Conservation (phyloP, 2,329 filamentous ascomycete species). For the Lecanosticta acicola region DNA sequence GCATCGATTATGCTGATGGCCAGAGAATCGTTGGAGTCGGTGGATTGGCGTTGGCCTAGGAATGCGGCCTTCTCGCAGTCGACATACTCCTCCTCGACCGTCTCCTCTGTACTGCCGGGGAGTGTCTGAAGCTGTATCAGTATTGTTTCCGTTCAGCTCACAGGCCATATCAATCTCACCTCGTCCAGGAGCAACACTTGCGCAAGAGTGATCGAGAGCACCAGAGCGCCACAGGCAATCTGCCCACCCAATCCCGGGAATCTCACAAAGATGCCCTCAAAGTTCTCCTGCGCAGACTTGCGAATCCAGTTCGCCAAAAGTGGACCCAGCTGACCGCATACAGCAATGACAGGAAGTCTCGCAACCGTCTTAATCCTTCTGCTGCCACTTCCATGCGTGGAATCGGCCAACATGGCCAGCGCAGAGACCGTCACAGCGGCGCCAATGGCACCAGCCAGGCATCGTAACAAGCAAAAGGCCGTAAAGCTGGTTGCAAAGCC, state of each 20-base stretch:
- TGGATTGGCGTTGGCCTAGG: constrained; percentile 31
- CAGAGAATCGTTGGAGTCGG: constrained; percentile 33
- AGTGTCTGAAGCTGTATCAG: no score
- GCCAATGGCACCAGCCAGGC: constrained; percentile 41
- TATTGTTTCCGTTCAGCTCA: no score
- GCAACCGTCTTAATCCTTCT: constrained; percentile 39
- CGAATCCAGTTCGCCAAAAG: constrained; percentile 41
- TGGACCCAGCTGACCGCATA: constrained; percentile 43
- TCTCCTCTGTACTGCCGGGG: constrained; percentile 4
- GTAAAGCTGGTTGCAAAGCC: constrained; percentile 42
- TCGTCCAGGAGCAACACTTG: constrained; percentile 38
- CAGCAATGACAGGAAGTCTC: constrained; percentile 40
- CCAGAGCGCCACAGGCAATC: constrained; percentile 39
- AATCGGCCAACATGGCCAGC: constrained; percentile 45
- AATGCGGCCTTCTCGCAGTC: constrained; percentile 46
- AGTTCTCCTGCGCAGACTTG: constrained; percentile 37
- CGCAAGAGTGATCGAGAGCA: constrained; percentile 38
- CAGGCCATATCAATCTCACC: no score
- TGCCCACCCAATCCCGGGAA: constrained; percentile 41
- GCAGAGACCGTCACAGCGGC: constrained; percentile 42
- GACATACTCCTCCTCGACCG: constrained; percentile 11
- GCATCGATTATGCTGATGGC: constrained; percentile 34
- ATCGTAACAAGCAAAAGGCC: constrained; percentile 40
- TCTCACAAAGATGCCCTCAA: constrained; percentile 36
- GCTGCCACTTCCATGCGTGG: constrained; percentile 16